Conservation (phyloP, 129 eudicot genomes). For the Dittrichia graveolens region DNA sequence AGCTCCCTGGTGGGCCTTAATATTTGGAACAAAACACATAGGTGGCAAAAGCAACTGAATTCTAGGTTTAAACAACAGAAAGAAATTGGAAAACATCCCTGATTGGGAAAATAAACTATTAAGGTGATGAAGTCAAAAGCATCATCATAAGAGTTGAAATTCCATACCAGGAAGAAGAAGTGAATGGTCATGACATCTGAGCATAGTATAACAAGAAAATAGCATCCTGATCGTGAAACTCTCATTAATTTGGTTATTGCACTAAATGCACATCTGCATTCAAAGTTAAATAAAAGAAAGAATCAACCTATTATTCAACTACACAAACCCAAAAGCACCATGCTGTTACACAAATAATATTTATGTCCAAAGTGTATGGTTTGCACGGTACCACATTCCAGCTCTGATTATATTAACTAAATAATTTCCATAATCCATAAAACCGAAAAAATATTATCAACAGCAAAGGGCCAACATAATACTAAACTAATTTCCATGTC, state of each 20-base stretch:
- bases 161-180: constrained; percentile 90
- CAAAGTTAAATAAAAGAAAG: neutral
- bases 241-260: constrained; percentile 74
- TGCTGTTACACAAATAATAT: neutral
- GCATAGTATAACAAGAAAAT: constrained; percentile 82
- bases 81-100: too few species aligned
- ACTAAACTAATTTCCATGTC: too few species aligned
- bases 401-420: neutral
- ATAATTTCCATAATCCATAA: neutral
- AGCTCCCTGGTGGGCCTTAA: too few species aligned
- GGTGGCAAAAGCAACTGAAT: too few species aligned
- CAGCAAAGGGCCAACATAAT: too few species aligned
- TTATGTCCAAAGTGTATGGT: neutral
- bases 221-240: constrained; percentile 90
- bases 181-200: constrained; percentile 98
- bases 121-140: constrained; percentile 5
- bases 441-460: too few species aligned
- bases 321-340: too few species aligned
- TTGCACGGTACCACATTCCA: neutral
- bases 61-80: too few species aligned
- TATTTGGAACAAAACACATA: too few species aligned
- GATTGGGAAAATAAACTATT: too few species aligned
- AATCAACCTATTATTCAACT: neutral
- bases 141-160: constrained; percentile 31
- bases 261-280: constrained; percentile 92